A percentile compares a stretch with the other conserved stretches of the same genome.
Conservation (phyloP, 371 early-diverging fungal genomes). For the Haplosporangium sp. region DNA sequence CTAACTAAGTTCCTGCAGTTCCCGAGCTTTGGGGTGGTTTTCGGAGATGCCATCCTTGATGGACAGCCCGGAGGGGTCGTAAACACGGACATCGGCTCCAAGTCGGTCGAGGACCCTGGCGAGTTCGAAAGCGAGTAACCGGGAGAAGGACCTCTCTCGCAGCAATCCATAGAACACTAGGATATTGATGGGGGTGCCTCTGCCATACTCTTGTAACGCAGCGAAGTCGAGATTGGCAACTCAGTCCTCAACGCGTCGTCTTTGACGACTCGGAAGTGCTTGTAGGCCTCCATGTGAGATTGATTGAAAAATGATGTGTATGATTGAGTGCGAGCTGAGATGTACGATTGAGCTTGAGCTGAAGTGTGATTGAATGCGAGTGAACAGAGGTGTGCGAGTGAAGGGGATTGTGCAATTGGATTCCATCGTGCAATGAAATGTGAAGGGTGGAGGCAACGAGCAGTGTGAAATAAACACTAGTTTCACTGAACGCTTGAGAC, state of each 20-base stretch:
- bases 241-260: constrained; percentile 30
- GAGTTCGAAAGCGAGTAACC: constrained; percentile 56
- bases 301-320: too few relatives aligned
- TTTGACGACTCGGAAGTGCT: constrained; percentile 25
- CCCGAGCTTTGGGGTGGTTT: constrained; percentile 57
- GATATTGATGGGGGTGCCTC: constrained; percentile 44
- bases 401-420: too few relatives aligned
- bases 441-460: too few relatives aligned
- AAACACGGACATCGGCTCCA: constrained; percentile 57
- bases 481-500: too few relatives aligned
- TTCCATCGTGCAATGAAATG: too few relatives aligned
- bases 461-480: too few relatives aligned
- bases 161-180: constrained; percentile 58
- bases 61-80: constrained; percentile 56
- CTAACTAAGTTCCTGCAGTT: constrained; percentile 54
- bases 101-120: constrained; percentile 57
- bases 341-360: too few relatives aligned
- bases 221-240: constrained; percentile 23
- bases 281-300: constrained; percentile 19
- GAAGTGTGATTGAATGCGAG: too few relatives aligned
- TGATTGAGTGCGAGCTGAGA: too few relatives aligned
- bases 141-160: constrained; percentile 56
- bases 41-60: constrained; percentile 58
- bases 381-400: too few relatives aligned
- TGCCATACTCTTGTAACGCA: constrained; percentile 30